Percentiles rank a stretch among this genome's conserved stretches.
Conservation (phyloP, 257 asterid genomes). For the Cruciata laevipes region DNA sequence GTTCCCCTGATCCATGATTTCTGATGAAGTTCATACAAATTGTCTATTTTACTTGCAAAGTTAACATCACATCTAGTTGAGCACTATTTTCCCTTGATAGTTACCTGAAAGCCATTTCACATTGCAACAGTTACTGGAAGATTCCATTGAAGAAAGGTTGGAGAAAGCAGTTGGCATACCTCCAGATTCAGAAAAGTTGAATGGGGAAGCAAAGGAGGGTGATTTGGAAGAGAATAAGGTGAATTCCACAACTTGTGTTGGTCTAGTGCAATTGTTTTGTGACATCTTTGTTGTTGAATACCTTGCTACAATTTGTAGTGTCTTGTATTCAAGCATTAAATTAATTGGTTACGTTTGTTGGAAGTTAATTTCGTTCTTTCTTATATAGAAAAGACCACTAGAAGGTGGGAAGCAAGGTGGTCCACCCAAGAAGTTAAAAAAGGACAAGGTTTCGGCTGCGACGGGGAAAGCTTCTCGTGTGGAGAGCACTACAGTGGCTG, state of each 20-base stretch:
- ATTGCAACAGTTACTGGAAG: conserved; percentile 83
- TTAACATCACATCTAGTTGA: neutral
- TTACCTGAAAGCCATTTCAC: conserved; percentile 11
- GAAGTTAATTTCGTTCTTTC: neutral
- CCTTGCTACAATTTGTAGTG: neutral
- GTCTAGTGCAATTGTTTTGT: neutral
- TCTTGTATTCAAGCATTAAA: neutral
- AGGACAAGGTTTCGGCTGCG: conserved; percentile 71
- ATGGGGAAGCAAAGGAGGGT: conserved; percentile 70
- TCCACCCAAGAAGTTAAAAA: conserved; percentile 63
- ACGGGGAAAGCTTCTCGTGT: conserved; percentile 69
- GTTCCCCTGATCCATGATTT: neutral
- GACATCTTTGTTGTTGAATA: neutral
- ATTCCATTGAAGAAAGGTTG: conserved; percentile 80
- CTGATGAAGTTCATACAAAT: neutral
- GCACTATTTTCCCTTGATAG: neutral
- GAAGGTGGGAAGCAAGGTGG: conserved; percentile 78
- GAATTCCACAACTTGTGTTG: neutral
- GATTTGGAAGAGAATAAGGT: conserved; percentile 91
- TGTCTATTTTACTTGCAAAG: neutral
- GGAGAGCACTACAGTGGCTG: conserved; percentile 52
- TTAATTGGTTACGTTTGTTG: neutral
- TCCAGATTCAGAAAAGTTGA: conserved; percentile 65
- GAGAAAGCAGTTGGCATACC: conserved; percentile 60
- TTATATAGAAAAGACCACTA: conserved; percentile 55